Base-by-base conservation (phyloP, 371 early-diverging fungal species). In the Mucor indicus region DNA sequence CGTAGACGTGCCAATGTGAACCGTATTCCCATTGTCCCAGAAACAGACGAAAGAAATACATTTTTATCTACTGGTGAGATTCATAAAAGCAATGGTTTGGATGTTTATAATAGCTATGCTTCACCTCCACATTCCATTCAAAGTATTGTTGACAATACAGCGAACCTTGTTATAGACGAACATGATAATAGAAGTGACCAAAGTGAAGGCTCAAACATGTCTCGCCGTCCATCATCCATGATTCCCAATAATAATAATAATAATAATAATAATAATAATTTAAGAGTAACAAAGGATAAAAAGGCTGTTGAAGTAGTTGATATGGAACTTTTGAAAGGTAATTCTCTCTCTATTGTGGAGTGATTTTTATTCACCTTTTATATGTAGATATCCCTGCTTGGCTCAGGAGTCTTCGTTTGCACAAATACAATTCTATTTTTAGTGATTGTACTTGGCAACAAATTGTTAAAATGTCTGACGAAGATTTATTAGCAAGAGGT, bases 401-500 rank as follows among this genome's bases (percentile, higher is more conserved):
- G 95, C 79, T 97, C 55, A 42, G 53, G 38, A 54, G 54, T 37
- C 32, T 57, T 38, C 87, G 98, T 21, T 73, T 98, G 49, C 98
- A 96, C 69, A 96, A 95, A 73, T 96, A 96, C 73, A 89, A 89
- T 12, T 48, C 75, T 20, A 74, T 88, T 27, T 93, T 96, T 72
- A 85, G 90, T 46, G 57, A 56, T 29, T 32, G 37, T 83, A 79
- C 81, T 45, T 95, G 95, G 93, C 83, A 81, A 43, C 89, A 90
- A 24, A 89, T 96, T 53, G 83, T 98, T 41, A 82, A 85, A 39
- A 62, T 98, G 61, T 73, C 75, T 10, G 96, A 96, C 48, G 86
- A 86, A 23, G 86, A 87, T 17, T 75, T 98, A 55, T 74, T 79
- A 43, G 81, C 80, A 16, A 84, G 86, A 58, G 98, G 98, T 4